A percentile compares a stretch with the other conserved stretches of the same genome.
phyloP scores from a whole-genome alignment of 1,284 basidiomycete species.

The Ceraceosorus guamensis region DNA sequence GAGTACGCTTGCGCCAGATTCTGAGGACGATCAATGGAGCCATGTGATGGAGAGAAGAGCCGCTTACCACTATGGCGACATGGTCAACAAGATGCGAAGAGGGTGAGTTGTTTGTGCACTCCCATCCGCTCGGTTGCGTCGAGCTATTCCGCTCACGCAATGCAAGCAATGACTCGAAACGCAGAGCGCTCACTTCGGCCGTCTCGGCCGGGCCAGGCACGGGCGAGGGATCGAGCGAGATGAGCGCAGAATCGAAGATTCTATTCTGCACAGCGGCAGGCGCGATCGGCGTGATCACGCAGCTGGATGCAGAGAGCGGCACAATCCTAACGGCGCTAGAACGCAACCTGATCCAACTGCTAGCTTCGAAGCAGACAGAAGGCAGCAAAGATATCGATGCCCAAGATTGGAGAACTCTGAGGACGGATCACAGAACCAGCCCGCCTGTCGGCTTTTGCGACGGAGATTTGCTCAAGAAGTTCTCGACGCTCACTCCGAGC shows the following conservation, averaged over 20 bases:
- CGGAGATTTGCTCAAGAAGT: constrained; percentile 28
- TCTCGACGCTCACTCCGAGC: neutral
- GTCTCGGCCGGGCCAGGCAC: neutral
- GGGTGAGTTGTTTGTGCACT: constrained; percentile 9
- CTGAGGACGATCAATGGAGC: constrained; percentile 9
- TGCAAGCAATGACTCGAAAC: too few species aligned
- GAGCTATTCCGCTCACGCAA: too few species aligned
- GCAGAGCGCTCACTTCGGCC: too few species aligned
- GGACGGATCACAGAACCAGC: constrained; percentile 42
- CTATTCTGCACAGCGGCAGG: constrained; percentile 39
- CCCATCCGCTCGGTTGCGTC: too few species aligned
- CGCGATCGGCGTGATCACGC: constrained; percentile 29
- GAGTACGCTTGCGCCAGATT: neutral
- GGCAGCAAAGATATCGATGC: constrained; percentile 25
- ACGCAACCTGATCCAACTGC: too few species aligned
- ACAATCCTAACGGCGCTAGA: constrained; percentile 23
- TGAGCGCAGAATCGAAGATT: constrained; percentile 11
- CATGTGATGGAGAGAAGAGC: constrained; percentile 38
- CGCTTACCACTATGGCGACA: constrained; percentile 43
- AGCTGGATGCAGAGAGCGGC: constrained; percentile 15
- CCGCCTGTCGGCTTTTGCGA: constrained; percentile 31
- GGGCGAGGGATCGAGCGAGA: too few species aligned
- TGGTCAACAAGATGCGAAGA: constrained; percentile 35
- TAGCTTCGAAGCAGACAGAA: too few species aligned
- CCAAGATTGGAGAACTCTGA: constrained; percentile 36